Evolutionary conservation across 257 asterid species (phyloP).

Genomic region (Jaltomata sinuosa): DNA sequence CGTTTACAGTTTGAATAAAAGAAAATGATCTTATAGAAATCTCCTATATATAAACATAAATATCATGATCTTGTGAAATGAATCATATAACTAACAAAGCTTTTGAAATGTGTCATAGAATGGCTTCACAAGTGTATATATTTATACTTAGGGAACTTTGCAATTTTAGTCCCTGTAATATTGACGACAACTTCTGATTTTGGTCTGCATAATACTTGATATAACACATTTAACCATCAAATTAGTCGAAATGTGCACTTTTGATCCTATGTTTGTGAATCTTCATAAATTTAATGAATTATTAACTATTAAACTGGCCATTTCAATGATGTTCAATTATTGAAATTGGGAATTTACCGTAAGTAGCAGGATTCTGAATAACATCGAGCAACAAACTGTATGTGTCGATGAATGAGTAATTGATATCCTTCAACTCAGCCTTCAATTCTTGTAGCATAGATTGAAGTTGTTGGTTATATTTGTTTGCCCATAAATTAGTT

Average conservation of each 20-base stretch:
- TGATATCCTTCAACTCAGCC: constrained; percentile 32
- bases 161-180: neutral
- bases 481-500: constrained; percentile 38
- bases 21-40: neutral
- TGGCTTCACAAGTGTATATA: neutral
- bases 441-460: constrained; percentile 37
- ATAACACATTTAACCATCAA: too few species aligned
- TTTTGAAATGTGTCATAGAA: too few species aligned
- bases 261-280: neutral
- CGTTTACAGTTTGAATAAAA: neutral
- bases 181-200: neutral
- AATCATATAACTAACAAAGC: neutral
- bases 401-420: constrained; percentile 44
- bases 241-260: too few species aligned
- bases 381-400: constrained; percentile 29
- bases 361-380: constrained; percentile 33
- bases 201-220: neutral
- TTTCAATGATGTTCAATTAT: too few species aligned
- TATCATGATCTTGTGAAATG: neutral
- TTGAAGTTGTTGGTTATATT: constrained; percentile 38
- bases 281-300: neutral
- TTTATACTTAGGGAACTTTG: neutral
- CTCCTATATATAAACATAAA: too few species aligned
- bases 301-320: too few species aligned
- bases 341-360: constrained; percentile 29